Evolutionary conservation across 2,329 filamentous ascomycete genomes (phyloP), one percentile per base, ranked within the genome.

Genomic region (Fusarium phyllophilum): DNA sequence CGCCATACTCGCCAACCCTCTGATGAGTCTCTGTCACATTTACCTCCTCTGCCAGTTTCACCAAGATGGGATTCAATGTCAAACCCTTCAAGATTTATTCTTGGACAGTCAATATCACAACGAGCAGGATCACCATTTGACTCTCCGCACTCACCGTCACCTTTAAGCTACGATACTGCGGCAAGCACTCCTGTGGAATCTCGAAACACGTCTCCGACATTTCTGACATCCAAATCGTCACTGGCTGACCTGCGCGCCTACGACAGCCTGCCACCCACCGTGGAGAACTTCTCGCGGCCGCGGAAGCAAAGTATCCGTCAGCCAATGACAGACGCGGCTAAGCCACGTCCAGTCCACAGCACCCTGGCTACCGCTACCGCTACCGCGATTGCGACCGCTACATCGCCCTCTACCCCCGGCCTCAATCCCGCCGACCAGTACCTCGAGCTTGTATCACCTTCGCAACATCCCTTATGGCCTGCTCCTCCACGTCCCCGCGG

Each of bases 241-340:
- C 73, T 79, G 42, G 64, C 77, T 49, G 81, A 84, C 62, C 72
- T 82, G 66, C 79, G 84, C 48, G 71, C 76, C 80, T 77, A 81
- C 56, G 82, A 83, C 54, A 79, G 77, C 59, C 81, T 82, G 73
- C 77, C 79, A 52, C 82, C 88, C 42, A 77, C 79, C 51, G 83
- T 89, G 51, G 86, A 86, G 75, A 90, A 90, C 79, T 90, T 90
- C 78, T 90, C 89, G n/a, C 85, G 89, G 44, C 89, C 89, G 46
- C 84, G 89, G 65, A 89, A 88, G 69, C 82, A 84, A 44, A 90
- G 88, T 78, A 83, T 88, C 68, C 84, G 84, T 63, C 86, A 86
- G 69, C 78, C 83, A 58, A 78, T 80, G 49, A 75, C 79, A 55
- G 84, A 85, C 38, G 73, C 78, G 49, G 70, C 77, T 67, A 82